Evolutionary conservation across 129 eudicot genomes (phyloP).

Genomic region (Flaveria bidentis): DNA sequence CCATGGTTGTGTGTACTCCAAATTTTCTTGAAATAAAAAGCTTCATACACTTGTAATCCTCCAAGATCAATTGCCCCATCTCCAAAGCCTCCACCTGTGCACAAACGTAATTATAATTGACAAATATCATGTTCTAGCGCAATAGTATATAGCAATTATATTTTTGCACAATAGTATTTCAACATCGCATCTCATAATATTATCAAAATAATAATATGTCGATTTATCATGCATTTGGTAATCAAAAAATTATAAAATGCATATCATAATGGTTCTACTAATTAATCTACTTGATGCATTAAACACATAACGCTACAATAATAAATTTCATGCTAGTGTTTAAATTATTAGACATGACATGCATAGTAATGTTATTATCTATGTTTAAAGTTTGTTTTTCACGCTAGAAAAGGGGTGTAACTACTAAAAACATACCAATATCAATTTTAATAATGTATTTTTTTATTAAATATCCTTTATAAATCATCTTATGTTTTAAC

Average conservation of each 20-base stretch:
- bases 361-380: neutral
- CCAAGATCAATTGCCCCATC: slow-evolving; percentile 54
- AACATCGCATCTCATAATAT: no score
- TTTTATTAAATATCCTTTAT: no score
- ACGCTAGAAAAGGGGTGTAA: no score
- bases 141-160: neutral
- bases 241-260: neutral
- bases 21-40: slow-evolving; percentile 36
- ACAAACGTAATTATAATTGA: neutral
- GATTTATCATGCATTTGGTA: neutral
- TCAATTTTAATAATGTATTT: no score
- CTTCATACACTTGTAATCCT: slow-evolving; percentile 37
- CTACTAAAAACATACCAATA: no score
- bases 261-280: neutral
- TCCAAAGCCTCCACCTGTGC: slow-evolving; percentile 46
- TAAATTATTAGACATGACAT: neutral
- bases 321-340: neutral
- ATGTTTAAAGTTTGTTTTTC: no score
- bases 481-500: no score
- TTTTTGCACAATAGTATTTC: neutral
- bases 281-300: neutral
- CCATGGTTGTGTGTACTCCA: slow-evolving; percentile 44
- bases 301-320: neutral
- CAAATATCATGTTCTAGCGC: neutral
- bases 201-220: no score